Evolutionary conservation across 306 rosid species (phyloP).

Genomic region (Corylus americana): DNA sequence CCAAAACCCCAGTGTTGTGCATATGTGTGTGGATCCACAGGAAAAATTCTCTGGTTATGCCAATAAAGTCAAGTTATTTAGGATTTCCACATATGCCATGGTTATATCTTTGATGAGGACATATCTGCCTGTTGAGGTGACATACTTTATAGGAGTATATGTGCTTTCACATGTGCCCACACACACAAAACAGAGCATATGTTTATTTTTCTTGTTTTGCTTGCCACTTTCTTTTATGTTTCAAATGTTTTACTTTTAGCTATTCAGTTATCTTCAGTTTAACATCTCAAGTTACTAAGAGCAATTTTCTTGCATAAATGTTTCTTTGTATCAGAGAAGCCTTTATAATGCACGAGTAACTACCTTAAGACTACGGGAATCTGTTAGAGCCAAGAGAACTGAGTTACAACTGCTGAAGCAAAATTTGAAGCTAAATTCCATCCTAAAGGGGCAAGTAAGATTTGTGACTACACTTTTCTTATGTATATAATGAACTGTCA

Average conservation of each 20-base stretch:
- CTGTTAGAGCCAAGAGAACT: conserved; percentile 77
- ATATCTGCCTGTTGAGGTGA: background rate
- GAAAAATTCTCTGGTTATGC: background rate
- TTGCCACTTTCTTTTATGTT: background rate
- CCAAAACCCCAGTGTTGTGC: too few species aligned
- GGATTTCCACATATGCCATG: background rate
- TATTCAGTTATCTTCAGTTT: conserved; percentile 4
- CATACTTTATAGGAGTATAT: background rate
- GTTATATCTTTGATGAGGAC: background rate
- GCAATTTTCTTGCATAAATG: conserved; percentile 24
- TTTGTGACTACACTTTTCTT: conserved; percentile 5
- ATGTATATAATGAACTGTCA: conserved; percentile 14
- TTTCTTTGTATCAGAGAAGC: conserved; percentile 60
- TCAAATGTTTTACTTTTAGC: background rate
- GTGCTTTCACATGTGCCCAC: background rate
- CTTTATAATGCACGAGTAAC: conserved; percentile 73
- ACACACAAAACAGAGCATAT: background rate
- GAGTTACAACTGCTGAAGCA: conserved; percentile 70
- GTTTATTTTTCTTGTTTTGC: background rate
- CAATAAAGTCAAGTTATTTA: background rate
- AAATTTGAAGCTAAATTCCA: conserved; percentile 61
- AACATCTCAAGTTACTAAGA: background rate
- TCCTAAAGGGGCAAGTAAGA: conserved; percentile 90
- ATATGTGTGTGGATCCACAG: background rate
- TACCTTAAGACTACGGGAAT: conserved; percentile 74